Base-by-base conservation (phyloP, 2,329 filamentous ascomycete species). In the Neonectria hederae region DNA sequence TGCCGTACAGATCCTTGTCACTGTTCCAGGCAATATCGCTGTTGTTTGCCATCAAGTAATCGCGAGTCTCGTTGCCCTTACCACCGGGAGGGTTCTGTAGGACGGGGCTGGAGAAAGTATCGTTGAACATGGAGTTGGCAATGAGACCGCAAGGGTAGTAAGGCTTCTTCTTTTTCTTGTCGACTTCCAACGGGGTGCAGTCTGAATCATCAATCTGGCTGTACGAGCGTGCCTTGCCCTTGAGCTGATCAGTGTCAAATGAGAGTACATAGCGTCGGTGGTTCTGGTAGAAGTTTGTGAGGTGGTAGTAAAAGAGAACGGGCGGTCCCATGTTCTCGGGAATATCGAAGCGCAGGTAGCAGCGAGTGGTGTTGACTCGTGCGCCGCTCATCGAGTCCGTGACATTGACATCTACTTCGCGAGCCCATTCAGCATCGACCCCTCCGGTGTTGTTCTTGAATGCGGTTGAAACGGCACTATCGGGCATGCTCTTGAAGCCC, bases 241-340 rank as follows among this genome's bases (percentile, higher is more conserved):
- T 81, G 57, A 99, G 84, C 79, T 99, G 96, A 56, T 92, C 85
- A 62, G 90, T 86, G 75, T 94, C 91, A 74, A 97, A 91, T 1
- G 93, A 97, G 76, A 93, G 92, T 65, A 97, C 96, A 72, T 99
- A 99, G 79, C 95, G 90, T 69, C 96, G 91, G 77, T 99, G 96
- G 77, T 99, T 99, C 80, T 99, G 96, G 83, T 98, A 98, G 82
- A 99, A 99, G 81, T 98, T 97, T 62, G 93, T 95, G 67, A 99
- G 89, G 71, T 92, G 91, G 80, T 99, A 99, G 83, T 97, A 99
- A 79, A 98, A 89, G 65, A 95, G 87, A 11, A 99, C 92, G 0
- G 95, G 94, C 1, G 94, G 88, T 3, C 86, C 84, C 79, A 99
- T 90, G 63, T 89, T 83, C 73, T 95, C 90, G 1, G 93, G 93